A percentile compares a stretch with the other conserved stretches of the same genome.
Evolutionary conservation across 2,329 filamentous ascomycete species (phyloP).

Genomic region (Orbilia quercus): DNA sequence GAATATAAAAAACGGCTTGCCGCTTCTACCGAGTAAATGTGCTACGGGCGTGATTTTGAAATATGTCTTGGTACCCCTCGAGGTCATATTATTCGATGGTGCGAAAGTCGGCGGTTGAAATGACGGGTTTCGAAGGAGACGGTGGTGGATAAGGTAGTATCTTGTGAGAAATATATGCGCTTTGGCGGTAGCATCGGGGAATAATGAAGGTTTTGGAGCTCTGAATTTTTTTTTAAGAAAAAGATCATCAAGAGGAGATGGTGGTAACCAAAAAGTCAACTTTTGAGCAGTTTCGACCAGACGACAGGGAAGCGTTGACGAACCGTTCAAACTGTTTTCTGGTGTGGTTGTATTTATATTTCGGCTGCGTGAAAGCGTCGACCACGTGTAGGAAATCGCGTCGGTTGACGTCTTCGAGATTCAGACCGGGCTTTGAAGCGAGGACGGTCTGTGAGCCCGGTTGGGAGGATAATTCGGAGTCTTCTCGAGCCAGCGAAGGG

Average conservation of each 20-base stretch:
- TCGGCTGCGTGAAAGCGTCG: slow-evolving; percentile 85
- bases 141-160: slow-evolving; percentile 91
- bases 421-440: slow-evolving; percentile 17
- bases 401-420: slow-evolving; percentile 74
- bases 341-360: slow-evolving; percentile 76
- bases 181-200: slow-evolving; percentile 83
- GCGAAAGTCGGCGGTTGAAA: slow-evolving; percentile 78
- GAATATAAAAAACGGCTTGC: slow-evolving; percentile 59
- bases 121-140: slow-evolving; percentile 88
- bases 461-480: slow-evolving; percentile 40
- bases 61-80: slow-evolving; percentile 72
- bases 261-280: slow-evolving; percentile 30
- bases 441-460: slow-evolving; percentile 17
- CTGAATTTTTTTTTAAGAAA: slow-evolving; percentile 63
- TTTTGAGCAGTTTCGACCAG: slow-evolving; percentile 51
- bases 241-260: not conserved
- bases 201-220: slow-evolving; percentile 74
- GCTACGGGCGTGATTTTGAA: slow-evolving; percentile 91
- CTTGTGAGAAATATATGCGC: slow-evolving; percentile 87
- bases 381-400: slow-evolving; percentile 86
- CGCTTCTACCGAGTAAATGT: slow-evolving; percentile 68
- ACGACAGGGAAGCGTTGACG: slow-evolving; percentile 28
- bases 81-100: slow-evolving; percentile 68
- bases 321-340: slow-evolving; percentile 93
- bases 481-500: slow-evolving; percentile 49